Base-by-base conservation (phyloP, 148 eudicot genomes). In the Spergularia bocconei region DNA sequence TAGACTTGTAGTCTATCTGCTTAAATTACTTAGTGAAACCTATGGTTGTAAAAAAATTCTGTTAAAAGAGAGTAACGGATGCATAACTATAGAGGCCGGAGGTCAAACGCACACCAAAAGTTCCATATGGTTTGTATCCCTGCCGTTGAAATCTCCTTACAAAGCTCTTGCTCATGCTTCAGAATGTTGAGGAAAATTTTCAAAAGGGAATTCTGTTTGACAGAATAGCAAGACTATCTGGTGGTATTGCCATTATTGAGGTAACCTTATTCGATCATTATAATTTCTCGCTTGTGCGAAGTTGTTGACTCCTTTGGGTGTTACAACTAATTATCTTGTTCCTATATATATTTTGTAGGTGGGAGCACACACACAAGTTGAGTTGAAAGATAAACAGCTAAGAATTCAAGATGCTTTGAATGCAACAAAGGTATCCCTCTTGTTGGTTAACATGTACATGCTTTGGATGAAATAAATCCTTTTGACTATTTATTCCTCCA, bases 181-280 rank as follows among this genome's bases (percentile, higher is more conserved):
- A 93, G 97, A 90, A 87, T 78, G 87, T 90, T 11, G 87, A 84
- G 79, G 93, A 91, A 63, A 86, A 82, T 17, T 91, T 87, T 78
- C 91, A 90, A 19, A 88, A 83, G 87, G 88, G 91, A 74, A 85
- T 90, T 79, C 70, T 93, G 79, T 83, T 90, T 36, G 97, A 91
- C 77, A 81, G 98, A 77, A 90, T 85, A 60, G 93, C 98, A 21
- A 84, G 91, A 70, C 68, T 91, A 69, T 93, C 95, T 50, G 95
- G 97, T 10, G 86, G 97, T 16, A 87, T 93, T 47, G 98, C 98
- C 44, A 84, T 93, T 79, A 85, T 93, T 81, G 90, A 91, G 97
- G 93, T 89, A 73, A 73, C 5, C 16, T 12, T 41, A 12, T 29
- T 58, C 16, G 19, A 64, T 56, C 17, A 13, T 17, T 10, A n/a